Evolutionary conservation across 352 stramenopile genomes (phyloP).

Genomic region (Phytophthora pistaciae): DNA sequence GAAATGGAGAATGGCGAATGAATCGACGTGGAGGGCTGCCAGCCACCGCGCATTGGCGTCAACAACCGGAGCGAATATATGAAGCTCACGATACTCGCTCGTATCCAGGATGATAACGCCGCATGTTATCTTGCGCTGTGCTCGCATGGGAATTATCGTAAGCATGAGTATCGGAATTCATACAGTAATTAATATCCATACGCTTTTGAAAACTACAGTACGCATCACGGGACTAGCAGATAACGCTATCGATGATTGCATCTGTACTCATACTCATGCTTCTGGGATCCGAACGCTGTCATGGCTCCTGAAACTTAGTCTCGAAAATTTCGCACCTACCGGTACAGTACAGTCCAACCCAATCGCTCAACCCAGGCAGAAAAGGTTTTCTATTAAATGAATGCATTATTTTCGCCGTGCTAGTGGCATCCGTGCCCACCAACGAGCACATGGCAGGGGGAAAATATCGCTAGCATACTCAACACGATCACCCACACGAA

Average conservation of each 20-base stretch:
- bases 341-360: too few relatives aligned
- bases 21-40: not conserved
- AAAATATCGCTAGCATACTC: slow-evolving; percentile 72
- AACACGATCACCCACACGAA: slow-evolving; percentile 74
- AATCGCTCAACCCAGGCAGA: too few relatives aligned
- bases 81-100: not conserved
- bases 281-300: too few relatives aligned
- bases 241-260: too few relatives aligned
- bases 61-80: not conserved
- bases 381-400: not conserved
- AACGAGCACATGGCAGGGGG: slow-evolving; percentile 71
- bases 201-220: too few relatives aligned
- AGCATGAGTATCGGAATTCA: too few relatives aligned
- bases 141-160: not conserved
- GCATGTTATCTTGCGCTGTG: not conserved
- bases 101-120: not conserved
- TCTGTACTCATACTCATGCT: too few relatives aligned
- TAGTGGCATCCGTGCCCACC: slow-evolving; percentile 65
- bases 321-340: too few relatives aligned
- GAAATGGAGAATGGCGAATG: not conserved
- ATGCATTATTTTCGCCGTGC: not conserved
- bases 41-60: not conserved
- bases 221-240: too few relatives aligned
- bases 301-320: too few relatives aligned
- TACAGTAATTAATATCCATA: too few relatives aligned